Evolutionary conservation across 2,329 filamentous ascomycete genomes (phyloP), one percentile per base, ranked within the genome.

Genomic region (Colletotrichum kahawae): DNA sequence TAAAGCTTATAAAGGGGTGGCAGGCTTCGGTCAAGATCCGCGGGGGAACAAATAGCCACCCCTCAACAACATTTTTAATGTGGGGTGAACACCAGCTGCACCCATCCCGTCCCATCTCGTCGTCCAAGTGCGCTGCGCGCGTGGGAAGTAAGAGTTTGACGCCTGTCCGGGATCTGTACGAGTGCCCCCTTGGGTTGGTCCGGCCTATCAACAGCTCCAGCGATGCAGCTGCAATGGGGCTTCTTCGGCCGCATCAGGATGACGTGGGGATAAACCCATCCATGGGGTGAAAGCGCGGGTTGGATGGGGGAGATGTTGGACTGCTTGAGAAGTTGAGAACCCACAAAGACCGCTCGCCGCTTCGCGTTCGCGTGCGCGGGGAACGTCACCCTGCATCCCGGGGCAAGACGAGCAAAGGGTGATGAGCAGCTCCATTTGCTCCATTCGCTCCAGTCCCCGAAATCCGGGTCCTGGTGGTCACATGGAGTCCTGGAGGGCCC

Each of bases 331-430:
- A 27, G 24, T 27, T 27, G 14, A n/a, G 24, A 27, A 27, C 24
- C 27, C 60, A 21, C 38, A 16, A 27, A 73, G 27, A 57, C 31
- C n/a, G 14, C 64, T 67, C 64, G 64, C 31, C 29, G 43, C 29
- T 62, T 54, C 60, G 67, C 60, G 24, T 27, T 74, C 29, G 59
- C 29, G 29, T 33, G 33, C 62, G 54, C 72, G 72, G 72, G 71
- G 69, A 68, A 68, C 73, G 73, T 75, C 69, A 75, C 69, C 69
- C 63, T 75, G 63, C 73, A 67, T 68, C 48, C 68, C 69, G 63
- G 69, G 69, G 29, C 13, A 33, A 60, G 29, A 63, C 34, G 60
- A 63, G 60, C 14, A 24, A 43, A 33, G 31, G 60, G 60, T 29
- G 24, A 60, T 33, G 38, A 56, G 21, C 62, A 43, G 60, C n/a